These are phyloP conservation scores for Phalaenopsis hybrid DNA, from an alignment of 116 monocot species.

Conservation along the genomic window DNA sequence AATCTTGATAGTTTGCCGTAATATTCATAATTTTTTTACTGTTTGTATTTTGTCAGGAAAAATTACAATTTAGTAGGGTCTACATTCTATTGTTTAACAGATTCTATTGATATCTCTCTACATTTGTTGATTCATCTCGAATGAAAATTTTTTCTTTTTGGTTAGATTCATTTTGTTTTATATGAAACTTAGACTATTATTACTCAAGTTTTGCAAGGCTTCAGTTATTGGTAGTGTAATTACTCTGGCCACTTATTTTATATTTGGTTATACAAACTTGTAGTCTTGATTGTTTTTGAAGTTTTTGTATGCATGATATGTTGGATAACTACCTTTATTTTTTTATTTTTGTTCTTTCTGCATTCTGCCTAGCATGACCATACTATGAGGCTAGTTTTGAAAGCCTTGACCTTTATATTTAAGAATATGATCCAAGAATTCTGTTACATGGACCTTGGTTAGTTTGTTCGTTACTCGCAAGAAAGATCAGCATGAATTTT, in stretches of 20 bases:
- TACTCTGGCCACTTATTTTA: not conserved
- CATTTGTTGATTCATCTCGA: not conserved
- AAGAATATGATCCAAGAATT: not conserved
- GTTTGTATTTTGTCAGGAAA: not conserved
- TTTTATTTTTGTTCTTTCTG: no score
- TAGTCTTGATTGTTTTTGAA: not conserved
- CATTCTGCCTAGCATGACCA: not conserved
- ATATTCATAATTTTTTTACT: not conserved
- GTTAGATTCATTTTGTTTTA: not conserved
- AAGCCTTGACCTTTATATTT: not conserved
- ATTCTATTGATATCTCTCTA: not conserved
- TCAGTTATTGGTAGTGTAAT: not conserved
- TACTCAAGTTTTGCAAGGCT: not conserved
- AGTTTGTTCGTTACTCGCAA: no score
- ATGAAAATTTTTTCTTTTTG: not conserved
- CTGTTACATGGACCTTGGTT: not conserved
- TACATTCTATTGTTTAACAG: not conserved
- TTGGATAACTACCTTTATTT: no score
- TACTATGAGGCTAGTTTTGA: not conserved
- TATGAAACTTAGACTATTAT: not conserved
- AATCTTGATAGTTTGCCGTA: not conserved
- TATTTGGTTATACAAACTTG: not conserved
- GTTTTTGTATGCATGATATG: not conserved
- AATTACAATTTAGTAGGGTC: not conserved
- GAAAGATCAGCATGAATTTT: no score